phyloP scores from a whole-genome alignment of 2,329 filamentous ascomycete genomes.

The Paecilomyces sp. region DNA sequence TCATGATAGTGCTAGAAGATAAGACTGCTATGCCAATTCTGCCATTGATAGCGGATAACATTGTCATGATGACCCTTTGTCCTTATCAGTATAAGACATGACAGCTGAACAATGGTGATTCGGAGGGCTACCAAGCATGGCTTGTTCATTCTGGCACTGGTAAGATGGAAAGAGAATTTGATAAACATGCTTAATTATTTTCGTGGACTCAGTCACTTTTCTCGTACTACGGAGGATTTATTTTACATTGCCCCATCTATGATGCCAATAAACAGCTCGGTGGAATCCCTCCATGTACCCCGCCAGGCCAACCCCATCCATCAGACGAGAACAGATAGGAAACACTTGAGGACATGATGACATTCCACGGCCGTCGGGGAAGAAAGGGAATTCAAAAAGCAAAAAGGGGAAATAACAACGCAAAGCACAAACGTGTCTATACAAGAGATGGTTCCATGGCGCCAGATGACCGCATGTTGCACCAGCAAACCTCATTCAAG shows the following conservation, averaged over 20 bases:
- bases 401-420: slow-evolving; percentile 7
- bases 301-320: slow-evolving; percentile 15
- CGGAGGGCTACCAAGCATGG: too few species aligned
- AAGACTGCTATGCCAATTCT: too few species aligned
- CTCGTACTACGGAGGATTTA: slow-evolving; percentile 6
- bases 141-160: too few species aligned
- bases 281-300: slow-evolving; percentile 20
- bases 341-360: background rate
- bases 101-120: too few species aligned
- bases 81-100: background rate
- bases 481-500: slow-evolving; percentile 25
- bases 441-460: slow-evolving; percentile 30
- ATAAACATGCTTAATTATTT: background rate
- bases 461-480: slow-evolving; percentile 29
- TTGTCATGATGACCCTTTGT: background rate
- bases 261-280: slow-evolving; percentile 25
- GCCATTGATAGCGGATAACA: too few species aligned
- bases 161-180: background rate
- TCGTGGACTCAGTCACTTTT: background rate
- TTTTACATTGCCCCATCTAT: slow-evolving; percentile 36
- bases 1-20: too few species aligned
- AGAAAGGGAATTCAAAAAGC: slow-evolving; percentile 8
- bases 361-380: background rate
- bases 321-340: slow-evolving; percentile 11
- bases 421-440: slow-evolving; percentile 27